Evolutionary conservation across 1,284 basidiomycete species (phyloP), one percentile per base, ranked within the genome.

Genomic region (Trichosporon asahii): DNA sequence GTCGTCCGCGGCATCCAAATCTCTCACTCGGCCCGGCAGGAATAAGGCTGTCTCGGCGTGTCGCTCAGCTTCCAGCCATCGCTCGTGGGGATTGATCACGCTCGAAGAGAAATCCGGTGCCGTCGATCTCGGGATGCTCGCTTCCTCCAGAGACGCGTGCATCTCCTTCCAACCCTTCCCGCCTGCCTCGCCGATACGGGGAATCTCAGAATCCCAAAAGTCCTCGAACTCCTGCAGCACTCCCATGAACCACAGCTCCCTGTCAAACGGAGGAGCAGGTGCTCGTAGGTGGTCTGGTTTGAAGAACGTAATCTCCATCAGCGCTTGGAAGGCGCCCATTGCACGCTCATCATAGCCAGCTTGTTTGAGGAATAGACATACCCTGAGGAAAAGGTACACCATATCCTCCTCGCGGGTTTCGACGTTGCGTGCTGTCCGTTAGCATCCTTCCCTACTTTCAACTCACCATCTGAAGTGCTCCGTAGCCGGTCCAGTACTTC

Each of bases 61-160:
- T 11, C 77, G 75, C 82, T 96, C 94, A 18, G 86, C 85, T 8
- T 82, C 79, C 15, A 88, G 86, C 93, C 93, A 96, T 66, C 85
- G 85, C 53, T 85, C 82, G 79, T 90, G 92, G 0, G 90, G 89
- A 79, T 94, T 90, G 46, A 74, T 0, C n/a, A 37, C 2, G 8
- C 37, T 21, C 25, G 21, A 6, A 2, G 27, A 33, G 27, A 61
- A n/a, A 31, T 61, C 27, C 6, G 57, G 57, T 4, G 5, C 27
- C 1, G 15, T n/a, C 15, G 63, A 55, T 8, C 21, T 27, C 21
- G 44, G 69, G 15, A 40, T 18, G 1, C 27, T 21, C 1, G 60
- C 40, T 0, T 55, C 21, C 1, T 63, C 64, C 8, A 25, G n/a
- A 3, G 72, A 71, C 0, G 68, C 33, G 25, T 77, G 69, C 37